Conservation (phyloP, 805 yeast species). For the Starmerella apicola region DNA sequence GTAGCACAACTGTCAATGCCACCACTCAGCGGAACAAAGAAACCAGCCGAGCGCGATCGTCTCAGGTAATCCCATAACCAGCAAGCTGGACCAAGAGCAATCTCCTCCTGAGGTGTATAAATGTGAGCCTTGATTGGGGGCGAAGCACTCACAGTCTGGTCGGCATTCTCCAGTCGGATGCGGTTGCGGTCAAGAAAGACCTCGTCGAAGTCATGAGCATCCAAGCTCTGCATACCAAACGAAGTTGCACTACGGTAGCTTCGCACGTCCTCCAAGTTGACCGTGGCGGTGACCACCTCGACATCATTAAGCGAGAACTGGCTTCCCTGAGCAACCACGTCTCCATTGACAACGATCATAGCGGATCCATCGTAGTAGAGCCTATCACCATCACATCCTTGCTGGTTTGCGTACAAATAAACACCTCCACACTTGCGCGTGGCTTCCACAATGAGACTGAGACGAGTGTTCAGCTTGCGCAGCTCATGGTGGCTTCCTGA, state of each 20-base stretch:
- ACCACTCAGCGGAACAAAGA: slow-evolving; percentile 85
- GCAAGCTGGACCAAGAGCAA: slow-evolving; percentile 96
- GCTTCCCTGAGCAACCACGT: slow-evolving; percentile 81
- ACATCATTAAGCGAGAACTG: slow-evolving; percentile 87
- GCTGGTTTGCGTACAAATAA: slow-evolving; percentile 84
- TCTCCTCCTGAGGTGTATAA: slow-evolving; percentile 87
- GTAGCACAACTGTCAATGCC: slow-evolving; percentile 98
- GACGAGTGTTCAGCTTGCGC: slow-evolving; percentile 73
- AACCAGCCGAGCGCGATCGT: slow-evolving; percentile 83
- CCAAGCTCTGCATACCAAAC: slow-evolving; percentile 54
- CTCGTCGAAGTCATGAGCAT: slow-evolving; percentile 15
- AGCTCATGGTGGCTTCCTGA: slow-evolving; percentile 97
- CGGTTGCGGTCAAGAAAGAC: slow-evolving; percentile 12
- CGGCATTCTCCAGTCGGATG: not conserved
- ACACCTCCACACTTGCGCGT: slow-evolving; percentile 95
- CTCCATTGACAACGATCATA: slow-evolving; percentile 80
- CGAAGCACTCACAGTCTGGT: slow-evolving; percentile 25
- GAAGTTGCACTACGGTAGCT: slow-evolving; percentile 61
- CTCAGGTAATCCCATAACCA: slow-evolving; percentile 98
- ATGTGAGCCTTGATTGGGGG: slow-evolving; percentile 39
- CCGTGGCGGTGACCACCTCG: slow-evolving; percentile 90
- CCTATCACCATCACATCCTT: slow-evolving; percentile 97
- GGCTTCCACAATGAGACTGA: slow-evolving; percentile 79
- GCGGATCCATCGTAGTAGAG: slow-evolving; percentile 97
- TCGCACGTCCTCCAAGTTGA: slow-evolving; percentile 84